Evolutionary conservation across 805 yeast species (phyloP), one percentile per base, ranked within the genome.

Genomic region (Candida odintsovae): DNA sequence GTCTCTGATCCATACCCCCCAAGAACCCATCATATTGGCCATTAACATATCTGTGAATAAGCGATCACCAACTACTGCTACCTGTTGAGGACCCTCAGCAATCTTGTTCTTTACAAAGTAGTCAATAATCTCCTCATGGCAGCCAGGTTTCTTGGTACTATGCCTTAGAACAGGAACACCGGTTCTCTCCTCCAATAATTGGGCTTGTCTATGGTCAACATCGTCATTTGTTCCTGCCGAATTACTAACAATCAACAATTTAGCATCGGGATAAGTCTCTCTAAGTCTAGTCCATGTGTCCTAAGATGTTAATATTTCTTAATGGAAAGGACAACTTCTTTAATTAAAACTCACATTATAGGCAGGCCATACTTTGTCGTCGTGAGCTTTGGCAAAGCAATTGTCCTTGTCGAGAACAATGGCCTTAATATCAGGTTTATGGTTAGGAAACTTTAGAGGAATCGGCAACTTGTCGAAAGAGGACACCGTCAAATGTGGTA

Each of bases 161-260:
- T 87, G 95, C 35, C 86, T 67, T 23, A 87, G 66, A 0, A 87
- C 92, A 0, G 77, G 67, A 0, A 86, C 84, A 0, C 92, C 90
- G 0, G 88, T 81, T 22, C 73, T 70, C 10, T 64, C 44, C 58
- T 90, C 95, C 11, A 90, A 64, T 7, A 68, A 55, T 19, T 59
- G 52, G 0, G 97, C 97, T 56, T 86, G 85, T 16, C 50, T 49
- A 47, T 78, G 75, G 29, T 69, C 72, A 0, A 54, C 57, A 57
- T 90, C 97, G 55, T 84, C 95, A 48, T 76, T 71, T 0, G 95
- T 86, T 0, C 99, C 99, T 0, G 98, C 97, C 0, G 96, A 86
- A 58, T 92, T 92, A 56, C 95, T 85, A 4, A 92, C 96, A 10
- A 92, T 84, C 33, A 89, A 68, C 19, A 90, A 63, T 11, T 71